phyloP scores from a whole-genome alignment of 2,329 filamentous ascomycete genomes.

The Scedosporium apiospermum region DNA sequence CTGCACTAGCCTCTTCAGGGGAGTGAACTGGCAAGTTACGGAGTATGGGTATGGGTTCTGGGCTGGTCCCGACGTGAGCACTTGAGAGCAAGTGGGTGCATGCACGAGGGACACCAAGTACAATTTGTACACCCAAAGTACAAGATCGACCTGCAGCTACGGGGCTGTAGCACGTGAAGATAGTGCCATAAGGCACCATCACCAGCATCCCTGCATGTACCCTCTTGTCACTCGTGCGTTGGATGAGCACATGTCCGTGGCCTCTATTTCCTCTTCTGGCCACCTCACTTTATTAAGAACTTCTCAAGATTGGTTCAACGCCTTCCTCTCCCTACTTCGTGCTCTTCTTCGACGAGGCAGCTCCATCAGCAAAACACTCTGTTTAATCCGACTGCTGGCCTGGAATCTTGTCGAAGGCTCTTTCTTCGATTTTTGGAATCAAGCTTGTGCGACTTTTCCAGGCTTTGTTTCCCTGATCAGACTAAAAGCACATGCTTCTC shows the following conservation, averaged over 20 bases:
- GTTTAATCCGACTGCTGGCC: background rate
- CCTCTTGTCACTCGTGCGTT: background rate
- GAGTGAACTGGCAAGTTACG: too few species aligned
- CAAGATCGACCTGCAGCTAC: background rate
- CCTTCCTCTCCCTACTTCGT: background rate
- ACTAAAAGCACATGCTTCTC: background rate
- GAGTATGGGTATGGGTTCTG: too few species aligned
- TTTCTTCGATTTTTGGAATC: background rate
- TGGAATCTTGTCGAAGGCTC: background rate
- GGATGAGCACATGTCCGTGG: constrained; percentile 3
- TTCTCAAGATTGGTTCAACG: background rate
- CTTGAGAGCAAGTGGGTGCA: too few species aligned
- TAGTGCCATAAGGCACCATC: background rate
- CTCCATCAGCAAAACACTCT: background rate
- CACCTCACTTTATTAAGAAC: background rate
- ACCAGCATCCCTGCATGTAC: background rate
- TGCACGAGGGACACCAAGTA: background rate
- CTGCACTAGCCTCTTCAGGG: too few species aligned
- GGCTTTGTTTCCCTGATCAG: background rate
- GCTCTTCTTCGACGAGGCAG: background rate
- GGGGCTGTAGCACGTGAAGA: constrained; percentile 2
- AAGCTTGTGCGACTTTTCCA: background rate
- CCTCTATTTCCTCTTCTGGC: constrained; percentile 6
- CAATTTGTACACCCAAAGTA: background rate
- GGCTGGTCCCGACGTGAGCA: too few species aligned